A percentile compares a stretch with the other conserved stretches of the same genome.
Evolutionary conservation across 768 basidiomycete genomes (phyloP).

Genomic region (Rubroboletus satanas): DNA sequence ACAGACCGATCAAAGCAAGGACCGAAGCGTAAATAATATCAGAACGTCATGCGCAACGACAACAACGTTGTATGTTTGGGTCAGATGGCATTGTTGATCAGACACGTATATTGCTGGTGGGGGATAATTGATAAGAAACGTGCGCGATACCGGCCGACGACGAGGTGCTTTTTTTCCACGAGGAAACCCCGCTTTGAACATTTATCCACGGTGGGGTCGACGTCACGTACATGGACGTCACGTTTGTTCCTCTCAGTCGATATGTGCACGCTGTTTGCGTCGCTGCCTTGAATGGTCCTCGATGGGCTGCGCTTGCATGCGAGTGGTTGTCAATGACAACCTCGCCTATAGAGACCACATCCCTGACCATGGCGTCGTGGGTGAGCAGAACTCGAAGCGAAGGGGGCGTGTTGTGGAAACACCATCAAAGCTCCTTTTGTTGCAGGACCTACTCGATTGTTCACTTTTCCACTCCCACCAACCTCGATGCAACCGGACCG

Average conservation of each 20-base stretch:
- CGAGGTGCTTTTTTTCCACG: neutral
- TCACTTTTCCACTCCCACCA: neutral
- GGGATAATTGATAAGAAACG: neutral
- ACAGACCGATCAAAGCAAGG: constrained; percentile 5
- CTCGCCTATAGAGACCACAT: neutral
- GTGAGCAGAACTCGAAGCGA: neutral
- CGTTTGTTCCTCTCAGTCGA: neutral
- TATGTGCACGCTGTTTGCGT: neutral
- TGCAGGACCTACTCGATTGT: neutral
- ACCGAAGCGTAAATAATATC: neutral
- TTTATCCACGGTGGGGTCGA: neutral
- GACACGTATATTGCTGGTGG: neutral
- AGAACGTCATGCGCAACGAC: neutral
- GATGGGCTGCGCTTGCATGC: neutral
- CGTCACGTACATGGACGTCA: neutral
- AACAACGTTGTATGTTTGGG: neutral
- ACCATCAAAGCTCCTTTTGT: neutral
- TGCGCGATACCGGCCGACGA: neutral
- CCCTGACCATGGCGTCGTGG: neutral
- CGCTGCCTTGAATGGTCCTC: neutral
- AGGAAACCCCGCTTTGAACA: neutral
- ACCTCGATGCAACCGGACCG: constrained; percentile 8
- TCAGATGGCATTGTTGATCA: neutral
- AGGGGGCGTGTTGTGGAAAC: neutral
- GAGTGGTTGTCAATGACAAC: neutral